Evolutionary conservation across 1,139 yeast genomes (phyloP), one percentile per base, ranked within the genome.

Genomic region (Geotrichum aggregatum): DNA sequence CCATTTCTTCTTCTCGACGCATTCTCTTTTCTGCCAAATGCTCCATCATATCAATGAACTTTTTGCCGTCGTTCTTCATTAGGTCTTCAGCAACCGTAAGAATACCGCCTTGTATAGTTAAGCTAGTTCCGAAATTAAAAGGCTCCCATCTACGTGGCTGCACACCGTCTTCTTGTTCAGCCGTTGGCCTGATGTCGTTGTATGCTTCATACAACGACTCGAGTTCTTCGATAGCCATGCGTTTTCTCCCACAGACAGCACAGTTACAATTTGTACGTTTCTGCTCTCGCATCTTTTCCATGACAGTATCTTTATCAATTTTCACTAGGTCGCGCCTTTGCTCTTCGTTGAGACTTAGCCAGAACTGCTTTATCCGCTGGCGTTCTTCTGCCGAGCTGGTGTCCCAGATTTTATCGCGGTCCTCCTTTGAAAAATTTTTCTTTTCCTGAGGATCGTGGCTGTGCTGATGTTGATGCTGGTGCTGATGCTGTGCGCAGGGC

Each of bases 1-100:
- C 66, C 42, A 67, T 58, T 2, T 69, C 65, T 64, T 69, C 77
- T 59, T 77, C 81, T 53, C 84, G 68, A 0, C 74, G 78, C 61
- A 74, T 71, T 40, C 83, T 71, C n/a, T 80, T 73, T 56, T 79
- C 80, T 6, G 86, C 84, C 36, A 85, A 71, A 52, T 80, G 76
- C 63, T 85, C 95, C 82, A 87, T 82, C 80, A 85, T 81, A 58
- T 82, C 84, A 41, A 87, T 77, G 61, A 87, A 86, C 51, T 81
- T 77, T 59, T 77, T 77, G 28, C 95, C 95, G 59, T 84, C 88
- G 63, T 84, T 84, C 57, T 79, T 80, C 54, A 86, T 71, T 31
- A 87, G 68, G 63, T 87, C 95, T 59, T 87, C 94, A 0, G 94
- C 92, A 49, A 87, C 84, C 13, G 79, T 77, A 49, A 82, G 73